Conservation (phyloP, 2,329 filamentous ascomycete genomes). For the Trichoderma breve region DNA sequence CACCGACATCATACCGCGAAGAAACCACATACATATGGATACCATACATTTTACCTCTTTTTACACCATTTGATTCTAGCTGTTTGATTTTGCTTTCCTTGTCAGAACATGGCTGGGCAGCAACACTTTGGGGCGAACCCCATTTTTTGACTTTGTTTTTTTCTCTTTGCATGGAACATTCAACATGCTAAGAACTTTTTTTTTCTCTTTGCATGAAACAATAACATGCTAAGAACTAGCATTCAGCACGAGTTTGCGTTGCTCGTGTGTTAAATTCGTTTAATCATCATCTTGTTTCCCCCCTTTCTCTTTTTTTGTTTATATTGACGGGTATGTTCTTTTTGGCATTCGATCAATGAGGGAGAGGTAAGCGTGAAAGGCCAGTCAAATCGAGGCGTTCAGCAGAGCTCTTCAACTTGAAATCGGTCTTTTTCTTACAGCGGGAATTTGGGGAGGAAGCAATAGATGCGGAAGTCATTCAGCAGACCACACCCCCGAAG, state of each 20-base stretch:
- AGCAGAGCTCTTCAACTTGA: background rate
- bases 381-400: background rate
- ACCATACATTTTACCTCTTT: slow-evolving; percentile 5
- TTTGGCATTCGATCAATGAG: background rate
- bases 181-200: background rate
- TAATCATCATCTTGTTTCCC: background rate
- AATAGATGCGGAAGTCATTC: background rate
- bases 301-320: background rate
- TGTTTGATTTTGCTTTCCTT: background rate
- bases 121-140: background rate
- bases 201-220: background rate
- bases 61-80: background rate
- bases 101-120: background rate
- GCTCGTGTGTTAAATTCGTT: background rate
- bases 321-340: background rate
- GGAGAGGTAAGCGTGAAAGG: background rate
- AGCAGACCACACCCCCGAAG: background rate
- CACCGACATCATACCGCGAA: background rate
- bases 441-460: background rate
- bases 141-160: background rate
- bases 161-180: background rate
- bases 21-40: slow-evolving; percentile 5
- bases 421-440: background rate
- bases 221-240: background rate
- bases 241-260: background rate